Base-by-base conservation (phyloP, 2,329 filamentous ascomycete species). In the Pezicula rhizophila region DNA sequence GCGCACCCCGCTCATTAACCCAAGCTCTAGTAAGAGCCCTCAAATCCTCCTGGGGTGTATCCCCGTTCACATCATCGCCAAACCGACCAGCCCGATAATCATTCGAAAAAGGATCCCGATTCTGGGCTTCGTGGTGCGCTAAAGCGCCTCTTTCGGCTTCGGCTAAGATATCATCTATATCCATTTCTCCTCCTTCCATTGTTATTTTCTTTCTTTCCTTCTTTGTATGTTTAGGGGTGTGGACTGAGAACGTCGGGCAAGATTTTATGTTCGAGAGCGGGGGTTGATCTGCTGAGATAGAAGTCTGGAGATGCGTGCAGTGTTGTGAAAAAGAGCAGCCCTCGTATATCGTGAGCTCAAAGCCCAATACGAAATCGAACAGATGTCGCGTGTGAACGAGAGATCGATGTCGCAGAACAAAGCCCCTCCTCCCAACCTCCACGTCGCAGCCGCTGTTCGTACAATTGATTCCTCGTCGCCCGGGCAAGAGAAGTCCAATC, bases 11-110 rank as follows among this genome's bases (percentile, higher is more conserved):
- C 68, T 99, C 95, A 39, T 92, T 89, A 40, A 96, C 81, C 92
- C 92, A 99, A 60, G 85, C 86, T 61, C 92, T 85, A 58, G 92
- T 96, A 58, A 99, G 73, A 46, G 87, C 82, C 67, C 96, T 90
- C 57, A 97, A 77, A 69, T 97, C 92, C 39, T 52, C 56, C 42
- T 62, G 50, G n/a, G 55, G 67, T 92, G 90, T 62, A 95, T 23
- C 23, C 6, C 77, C 68, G 95, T 89, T 61, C 82, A 77, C 38
- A 77, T 83, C 59, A 81, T 78, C 45, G 70, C 69, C 2, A 81
- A 33, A 10, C 35, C 41, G 33, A 33, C 69, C 2, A 81, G 35
- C 10, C 35, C 38, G 35, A 33, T 47, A 52, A 3, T 46, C 47
- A 23, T 47, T 31, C 28, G 28, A 10, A 31, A 31, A 31, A 2